Evolutionary conservation across 306 rosid genomes (phyloP).

Genomic region (Argentina anserina): DNA sequence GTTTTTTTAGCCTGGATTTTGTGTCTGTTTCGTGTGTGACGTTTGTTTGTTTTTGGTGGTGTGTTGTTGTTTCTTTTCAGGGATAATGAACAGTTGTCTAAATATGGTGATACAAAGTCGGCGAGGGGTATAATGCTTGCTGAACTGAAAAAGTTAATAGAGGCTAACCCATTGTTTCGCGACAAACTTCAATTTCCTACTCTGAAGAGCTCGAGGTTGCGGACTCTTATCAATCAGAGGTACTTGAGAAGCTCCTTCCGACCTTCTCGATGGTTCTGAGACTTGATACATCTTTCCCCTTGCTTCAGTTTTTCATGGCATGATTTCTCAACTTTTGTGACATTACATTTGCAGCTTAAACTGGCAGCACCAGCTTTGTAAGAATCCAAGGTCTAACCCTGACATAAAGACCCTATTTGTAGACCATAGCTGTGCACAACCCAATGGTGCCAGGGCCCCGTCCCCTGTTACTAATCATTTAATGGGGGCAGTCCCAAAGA

Average conservation of each 20-base stretch:
- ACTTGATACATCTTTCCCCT: slow-evolving; percentile 6
- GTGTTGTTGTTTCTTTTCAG: slow-evolving; percentile 56
- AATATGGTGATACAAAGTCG: slow-evolving; percentile 97
- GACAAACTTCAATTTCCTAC: slow-evolving; percentile 97
- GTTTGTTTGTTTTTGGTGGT: neutral
- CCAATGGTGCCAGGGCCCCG: slow-evolving; percentile 99
- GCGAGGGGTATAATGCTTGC: slow-evolving; percentile 99
- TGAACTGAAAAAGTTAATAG: slow-evolving; percentile 89
- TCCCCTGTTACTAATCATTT: slow-evolving; percentile 98
- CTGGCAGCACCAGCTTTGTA: slow-evolving; percentile 99
- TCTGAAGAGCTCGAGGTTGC: slow-evolving; percentile 90
- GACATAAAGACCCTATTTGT: slow-evolving; percentile 97
- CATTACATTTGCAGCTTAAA: slow-evolving; percentile 69
- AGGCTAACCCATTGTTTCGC: slow-evolving; percentile 97
- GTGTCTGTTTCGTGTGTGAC: slow-evolving; percentile 4
- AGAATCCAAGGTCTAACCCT: slow-evolving; percentile 96
- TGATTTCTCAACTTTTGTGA: slow-evolving; percentile 9
- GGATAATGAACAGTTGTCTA: slow-evolving; percentile 95
- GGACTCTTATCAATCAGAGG: slow-evolving; percentile 99
- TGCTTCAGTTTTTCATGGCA: slow-evolving; percentile 6
- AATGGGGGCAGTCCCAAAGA: slow-evolving; percentile 92
- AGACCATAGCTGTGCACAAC: slow-evolving; percentile 97
- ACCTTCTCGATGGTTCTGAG: slow-evolving; percentile 6
- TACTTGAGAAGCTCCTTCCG: slow-evolving; percentile 25
- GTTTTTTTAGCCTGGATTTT: slow-evolving; percentile 7